Evolutionary conservation across 345 rosid species (phyloP).

Genomic region (Murraya koenigii): DNA sequence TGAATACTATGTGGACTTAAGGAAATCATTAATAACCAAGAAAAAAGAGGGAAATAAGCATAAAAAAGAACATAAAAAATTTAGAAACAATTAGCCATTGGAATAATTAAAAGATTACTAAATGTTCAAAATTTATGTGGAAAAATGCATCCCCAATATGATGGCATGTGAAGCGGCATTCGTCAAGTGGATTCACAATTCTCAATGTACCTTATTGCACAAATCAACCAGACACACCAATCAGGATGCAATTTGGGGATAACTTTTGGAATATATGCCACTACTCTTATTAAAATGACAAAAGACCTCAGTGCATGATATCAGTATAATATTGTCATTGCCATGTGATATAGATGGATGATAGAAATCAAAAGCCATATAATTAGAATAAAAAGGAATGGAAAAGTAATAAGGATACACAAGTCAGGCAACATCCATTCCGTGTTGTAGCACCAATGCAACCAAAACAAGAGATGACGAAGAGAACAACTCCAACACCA

Average conservation of each 20-base stretch:
- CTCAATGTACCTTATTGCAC: not conserved
- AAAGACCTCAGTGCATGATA: not conserved
- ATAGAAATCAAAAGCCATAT: not conserved
- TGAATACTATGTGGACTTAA: conserved; percentile 71
- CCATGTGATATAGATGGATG: not conserved
- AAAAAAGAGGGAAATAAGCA: not conserved
- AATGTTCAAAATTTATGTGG: not conserved
- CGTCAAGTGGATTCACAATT: not conserved
- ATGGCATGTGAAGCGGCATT: not conserved
- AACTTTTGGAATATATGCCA: not conserved
- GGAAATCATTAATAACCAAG: conserved; percentile 38
- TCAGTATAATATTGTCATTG: not conserved
- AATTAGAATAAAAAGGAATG: not conserved
- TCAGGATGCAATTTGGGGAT: not conserved
- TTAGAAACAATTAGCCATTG: not conserved
- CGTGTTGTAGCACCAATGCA: conserved; percentile 76
- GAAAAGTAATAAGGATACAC: conserved; percentile 67
- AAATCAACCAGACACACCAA: not conserved
- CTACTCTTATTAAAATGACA: not conserved
- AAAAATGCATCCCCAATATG: not conserved
- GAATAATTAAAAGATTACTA: not conserved
- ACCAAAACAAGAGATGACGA: conserved; percentile 88
- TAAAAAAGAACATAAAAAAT: not conserved
- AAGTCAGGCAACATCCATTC: conserved; percentile 89
- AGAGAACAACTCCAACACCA: conserved; percentile 77